These are phyloP conservation scores for Straminergon stramineum DNA, from an alignment of 225 moss, liverwort and hornwort species.

Conservation along the genomic window DNA sequence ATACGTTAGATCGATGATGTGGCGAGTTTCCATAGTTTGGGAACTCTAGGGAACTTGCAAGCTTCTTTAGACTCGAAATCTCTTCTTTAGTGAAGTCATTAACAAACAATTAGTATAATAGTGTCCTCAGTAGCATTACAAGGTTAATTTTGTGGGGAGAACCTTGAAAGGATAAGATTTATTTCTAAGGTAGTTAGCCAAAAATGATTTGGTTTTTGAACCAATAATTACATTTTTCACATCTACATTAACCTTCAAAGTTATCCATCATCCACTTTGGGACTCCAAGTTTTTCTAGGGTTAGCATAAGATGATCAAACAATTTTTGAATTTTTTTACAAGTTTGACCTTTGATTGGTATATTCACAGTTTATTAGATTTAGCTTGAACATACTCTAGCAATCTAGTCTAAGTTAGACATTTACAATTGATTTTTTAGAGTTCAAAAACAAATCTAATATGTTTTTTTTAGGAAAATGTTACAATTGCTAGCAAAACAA, in stretches of 20 bases:
- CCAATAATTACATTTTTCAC: background rate
- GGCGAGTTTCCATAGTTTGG: too few relatives aligned
- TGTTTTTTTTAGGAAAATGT: accelerated
- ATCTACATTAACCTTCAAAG: background rate
- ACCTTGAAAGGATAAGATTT: background rate
- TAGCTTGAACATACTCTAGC: too few relatives aligned
- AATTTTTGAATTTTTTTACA: background rate
- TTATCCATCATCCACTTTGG: too few relatives aligned
- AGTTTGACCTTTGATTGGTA: background rate
- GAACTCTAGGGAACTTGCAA: too few relatives aligned
- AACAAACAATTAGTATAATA: accelerated
- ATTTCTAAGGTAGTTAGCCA: too few relatives aligned
- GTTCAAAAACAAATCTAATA: background rate
- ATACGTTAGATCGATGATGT: too few relatives aligned
- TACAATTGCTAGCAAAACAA: background rate
- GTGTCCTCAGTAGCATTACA: accelerated
- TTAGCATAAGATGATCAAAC: background rate
- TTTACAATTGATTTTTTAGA: too few relatives aligned
- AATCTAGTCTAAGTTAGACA: too few relatives aligned
- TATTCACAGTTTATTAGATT: too few relatives aligned
- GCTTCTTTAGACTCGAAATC: too few relatives aligned
- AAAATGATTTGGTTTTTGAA: background rate
- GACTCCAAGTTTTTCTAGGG: accelerated
- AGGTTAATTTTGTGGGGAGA: too few relatives aligned
- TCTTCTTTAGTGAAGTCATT: too few relatives aligned